Base-by-base conservation (phyloP, 2,329 filamentous ascomycete species). In the Alternaria sp. region DNA sequence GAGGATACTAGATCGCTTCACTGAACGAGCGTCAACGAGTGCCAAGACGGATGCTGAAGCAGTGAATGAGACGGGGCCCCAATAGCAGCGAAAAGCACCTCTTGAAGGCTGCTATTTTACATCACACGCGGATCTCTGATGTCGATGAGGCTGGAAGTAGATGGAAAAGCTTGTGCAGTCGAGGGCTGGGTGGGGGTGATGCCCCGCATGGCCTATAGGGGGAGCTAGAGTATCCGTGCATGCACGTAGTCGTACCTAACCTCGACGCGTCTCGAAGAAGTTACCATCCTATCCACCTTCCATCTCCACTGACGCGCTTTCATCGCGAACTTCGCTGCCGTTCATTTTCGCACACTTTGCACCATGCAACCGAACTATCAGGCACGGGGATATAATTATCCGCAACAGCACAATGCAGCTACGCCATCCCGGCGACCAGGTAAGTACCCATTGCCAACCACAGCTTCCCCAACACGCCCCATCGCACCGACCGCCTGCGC, bases 321-420 rank as follows among this genome's bases (percentile, higher is more conserved):
- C 73, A 75, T 75, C 74, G 71, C 69, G 67, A 70, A 67, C 23
- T 54, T 58, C 58, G 74, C 74, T 73, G 72, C 65, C 68, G 60
- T 63, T 59, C 55, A 60, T 67, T 59, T 57, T 73, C 66, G 60
- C 70, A 65, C 65, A 61, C 63, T 67, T 65, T 64, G 62, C 64
- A 81, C 49, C 60, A 83, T 83, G 81, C 81, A 83, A 71, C 74
- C 76, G 69, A 80, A 81, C 74, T 82, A 82, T 75, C 60, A 62
- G 60, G 60, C 60, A 62, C 81, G 81, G 79, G 80, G 80, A 73
- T 82, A 82, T 77, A 80, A 79, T 79, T 72, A 69, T 78, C 74
- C 74, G 69, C 78, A 77, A 71, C 77, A 79, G 70, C 69, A 70
- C 62, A 66, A 66, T 68, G 67, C 57, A 45, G 72, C 75, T 51